Conservation (phyloP, 305 asterid genomes). For the Lippia alba region DNA sequence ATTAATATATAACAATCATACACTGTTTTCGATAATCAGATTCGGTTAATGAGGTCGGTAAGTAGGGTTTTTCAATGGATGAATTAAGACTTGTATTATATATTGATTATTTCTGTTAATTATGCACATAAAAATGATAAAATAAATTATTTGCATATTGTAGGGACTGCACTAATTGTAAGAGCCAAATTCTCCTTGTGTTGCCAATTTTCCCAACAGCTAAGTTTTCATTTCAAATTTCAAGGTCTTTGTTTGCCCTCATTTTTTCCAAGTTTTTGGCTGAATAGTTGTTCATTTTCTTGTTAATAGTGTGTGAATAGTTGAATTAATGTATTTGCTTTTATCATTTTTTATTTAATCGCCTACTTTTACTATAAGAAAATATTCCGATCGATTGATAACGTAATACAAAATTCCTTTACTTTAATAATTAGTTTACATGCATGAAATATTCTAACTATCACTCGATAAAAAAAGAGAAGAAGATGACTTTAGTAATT, state of each 20-base stretch:
- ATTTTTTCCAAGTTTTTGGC: neutral
- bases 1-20: slow-evolving; percentile 36
- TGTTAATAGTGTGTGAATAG: too few species aligned
- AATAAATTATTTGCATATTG: neutral
- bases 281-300: neutral
- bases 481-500: too few species aligned
- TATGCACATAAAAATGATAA: neutral
- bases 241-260: neutral
- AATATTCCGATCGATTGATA: too few species aligned
- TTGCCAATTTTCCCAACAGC: slow-evolving; percentile 9
- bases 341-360: too few species aligned
- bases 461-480: too few species aligned
- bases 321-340: too few species aligned
- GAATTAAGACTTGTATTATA: slow-evolving; percentile 36
- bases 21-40: slow-evolving; percentile 47
- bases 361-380: too few species aligned
- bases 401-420: too few species aligned
- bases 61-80: slow-evolving; percentile 43
- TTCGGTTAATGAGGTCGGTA: slow-evolving; percentile 51
- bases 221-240: neutral
- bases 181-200: slow-evolving; percentile 23
- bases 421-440: too few species aligned
- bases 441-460: too few species aligned
- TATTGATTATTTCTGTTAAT: neutral
- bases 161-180: neutral